A percentile compares a stretch with the other conserved stretches of the same genome.
Conservation (phyloP, 768 basidiomycete species). For the Tubosaeta sp. region DNA sequence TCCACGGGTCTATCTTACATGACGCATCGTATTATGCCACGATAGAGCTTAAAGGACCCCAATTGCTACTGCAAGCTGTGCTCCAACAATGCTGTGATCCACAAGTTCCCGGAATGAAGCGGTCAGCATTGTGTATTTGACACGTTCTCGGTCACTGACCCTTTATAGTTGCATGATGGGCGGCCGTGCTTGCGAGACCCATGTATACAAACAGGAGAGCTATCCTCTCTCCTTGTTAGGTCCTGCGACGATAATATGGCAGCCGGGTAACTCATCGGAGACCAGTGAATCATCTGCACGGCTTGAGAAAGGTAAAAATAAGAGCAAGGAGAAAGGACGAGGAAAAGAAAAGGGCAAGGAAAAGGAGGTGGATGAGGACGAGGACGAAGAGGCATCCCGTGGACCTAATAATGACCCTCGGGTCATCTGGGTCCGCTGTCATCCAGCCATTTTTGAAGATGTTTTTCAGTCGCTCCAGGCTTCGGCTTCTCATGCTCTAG, state of each 20-base stretch:
- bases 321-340: too few relatives aligned
- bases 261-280: slow-evolving; percentile 27
- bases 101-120: slow-evolving; percentile 57
- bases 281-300: background rate
- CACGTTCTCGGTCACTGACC: slow-evolving; percentile 1
- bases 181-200: slow-evolving; percentile 59
- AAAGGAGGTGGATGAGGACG: slow-evolving; percentile 25
- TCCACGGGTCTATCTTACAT: slow-evolving; percentile 81
- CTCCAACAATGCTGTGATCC: slow-evolving; percentile 62
- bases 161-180: slow-evolving; percentile 58
- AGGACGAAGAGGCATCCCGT: too few relatives aligned
- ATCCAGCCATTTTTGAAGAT: slow-evolving; percentile 62
- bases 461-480: slow-evolving; percentile 49
- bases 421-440: slow-evolving; percentile 70
- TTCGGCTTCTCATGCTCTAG: slow-evolving; percentile 49
- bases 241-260: slow-evolving; percentile 75
- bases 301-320: slow-evolving; percentile 17
- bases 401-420: slow-evolving; percentile 26
- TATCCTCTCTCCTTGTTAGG: slow-evolving; percentile 76
- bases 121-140: slow-evolving; percentile 36
- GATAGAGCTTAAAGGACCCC: slow-evolving; percentile 68
- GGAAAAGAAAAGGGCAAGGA: slow-evolving; percentile 31
- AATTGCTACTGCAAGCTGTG: slow-evolving; percentile 46
- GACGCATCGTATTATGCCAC: slow-evolving; percentile 84
- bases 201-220: slow-evolving; percentile 53